Evolutionary conservation across 148 eudicot genomes (phyloP), one percentile per base, ranked within the genome.

Genomic region (Rhododendron ovatum): DNA sequence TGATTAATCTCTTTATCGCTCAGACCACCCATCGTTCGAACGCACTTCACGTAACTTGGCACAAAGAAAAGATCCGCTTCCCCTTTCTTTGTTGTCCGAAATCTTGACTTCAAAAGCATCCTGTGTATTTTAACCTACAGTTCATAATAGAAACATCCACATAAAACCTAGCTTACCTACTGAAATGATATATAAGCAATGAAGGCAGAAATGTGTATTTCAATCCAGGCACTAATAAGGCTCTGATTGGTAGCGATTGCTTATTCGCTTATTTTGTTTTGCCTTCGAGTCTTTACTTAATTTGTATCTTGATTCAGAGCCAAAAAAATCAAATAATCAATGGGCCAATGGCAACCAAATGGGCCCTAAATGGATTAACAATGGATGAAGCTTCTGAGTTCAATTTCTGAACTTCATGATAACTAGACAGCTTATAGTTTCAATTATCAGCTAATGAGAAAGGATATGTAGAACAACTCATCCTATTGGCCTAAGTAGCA

Each of bases 21-120:
- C 57, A 96, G 91, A 86, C 98, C 98, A 61, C 99, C 99, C 92
- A 92, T 91, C 99, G 93, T 95, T 35, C 99, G 91, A 74, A 96
- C 98, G 87, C 99, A 96, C 91, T 95, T 96, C 30, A 91, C 92
- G 89, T 95, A 96, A 83, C 94, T 81, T 24, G 99, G 99, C n/a
- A 96, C 99, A 57, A 95, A 96, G 90, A 95, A 96, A 82, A 96
- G 88, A 93, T 96, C 97, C 3, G 99, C 99, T 74, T 94, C 96
- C 76, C 89, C 96, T 89, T 94, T 96, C 78, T 90, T 90, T 84
- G 85, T 85, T 47, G 97, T 95, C 83, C 97, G 93, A 82, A 91
- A 96, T 86, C 93, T 93, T 28, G 99, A 95, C 81, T 92, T 88
- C 89, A 95, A 88, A 65, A 96, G 89, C 89, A 95, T 82, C 87